These are phyloP conservation scores for Penicillium sp. DNA, from an alignment of 2,329 filamentous ascomycete genomes.

Conservation along the genomic window DNA sequence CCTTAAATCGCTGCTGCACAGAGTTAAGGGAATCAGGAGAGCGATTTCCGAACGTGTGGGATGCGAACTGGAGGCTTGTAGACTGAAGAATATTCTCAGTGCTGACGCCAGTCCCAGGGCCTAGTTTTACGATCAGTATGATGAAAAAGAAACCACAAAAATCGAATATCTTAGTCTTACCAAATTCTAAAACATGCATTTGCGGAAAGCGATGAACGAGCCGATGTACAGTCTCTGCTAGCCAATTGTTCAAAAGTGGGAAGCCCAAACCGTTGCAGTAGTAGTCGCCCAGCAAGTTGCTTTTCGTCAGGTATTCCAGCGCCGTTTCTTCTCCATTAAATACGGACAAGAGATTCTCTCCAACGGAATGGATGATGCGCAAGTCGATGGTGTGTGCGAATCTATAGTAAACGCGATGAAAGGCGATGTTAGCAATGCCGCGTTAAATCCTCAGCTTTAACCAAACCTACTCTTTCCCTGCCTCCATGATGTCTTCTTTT, in stretches of 20 bases:
- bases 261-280: slow-evolving; percentile 31
- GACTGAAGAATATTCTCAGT: not conserved
- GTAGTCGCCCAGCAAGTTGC: slow-evolving; percentile 36
- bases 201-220: slow-evolving; percentile 40
- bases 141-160: not conserved
- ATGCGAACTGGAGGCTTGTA: not conserved
- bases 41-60: not conserved
- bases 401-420: not conserved
- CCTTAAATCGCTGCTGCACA: slow-evolving; percentile 22
- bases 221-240: slow-evolving; percentile 29
- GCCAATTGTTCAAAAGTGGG: slow-evolving; percentile 14
- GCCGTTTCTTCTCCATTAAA: not conserved
- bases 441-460: not conserved
- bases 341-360: not conserved
- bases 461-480: not conserved
- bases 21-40: not conserved
- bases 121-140: not conserved
- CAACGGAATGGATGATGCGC: not conserved
- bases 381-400: not conserved
- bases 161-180: slow-evolving; percentile 1
- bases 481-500: not conserved
- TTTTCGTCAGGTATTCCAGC: slow-evolving; percentile 2
- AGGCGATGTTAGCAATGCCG: not conserved
- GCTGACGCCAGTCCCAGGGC: not conserved
- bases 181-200: slow-evolving; percentile 40